Evolutionary conservation across 108 stramenopile species (phyloP), one percentile per base, ranked within the genome.

Genomic region (Epithemia pelagica): DNA sequence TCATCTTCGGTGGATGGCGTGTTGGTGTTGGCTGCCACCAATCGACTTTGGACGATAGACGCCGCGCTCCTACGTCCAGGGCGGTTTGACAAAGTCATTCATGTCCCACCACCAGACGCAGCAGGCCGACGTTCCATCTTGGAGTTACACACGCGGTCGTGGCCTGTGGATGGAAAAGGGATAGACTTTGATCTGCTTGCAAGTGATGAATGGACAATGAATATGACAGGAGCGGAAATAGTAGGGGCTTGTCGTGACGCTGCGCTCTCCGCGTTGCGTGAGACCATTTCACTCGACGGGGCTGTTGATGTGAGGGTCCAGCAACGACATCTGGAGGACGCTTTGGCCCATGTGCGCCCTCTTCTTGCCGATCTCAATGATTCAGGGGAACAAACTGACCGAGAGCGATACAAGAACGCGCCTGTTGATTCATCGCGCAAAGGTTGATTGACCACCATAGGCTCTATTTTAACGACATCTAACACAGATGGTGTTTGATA

Each of bases 91-190:
- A 64, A 82, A 57, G 75, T 85, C 28, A 82, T 99, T 70, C 95
- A 88, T 58, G 91, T 99, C 3, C 95, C 95, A 51, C 90, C 82
- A 37, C 99, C 99, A 2, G 97, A 98, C 69, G 73, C 73, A 67
- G 55, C 52, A 59, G 99, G 86, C n/a, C 85, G 97, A 56, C 82
- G 71, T 66, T 73, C 83, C 28, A 96, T 98, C 68, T 83, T 96
- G 61, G 67, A 73, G 60, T 78, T 95, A 59, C 90, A 97, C 61
- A 76, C 85, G 33, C 74, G 61, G 54, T 68, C 78, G 59, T 80
- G 81, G 85, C 55, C 30, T 19, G 30, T 46, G 20, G 18, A 56
- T 22, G 46, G 32, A 23, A 37, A 30, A 28, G 57, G 26, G 24
- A 65, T 79, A 59, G 76, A 87, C 66, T 33, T 72, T n/a, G 73